Base-by-base conservation (phyloP, 2,329 filamentous ascomycete genomes). In the Aulographum hederae region DNA sequence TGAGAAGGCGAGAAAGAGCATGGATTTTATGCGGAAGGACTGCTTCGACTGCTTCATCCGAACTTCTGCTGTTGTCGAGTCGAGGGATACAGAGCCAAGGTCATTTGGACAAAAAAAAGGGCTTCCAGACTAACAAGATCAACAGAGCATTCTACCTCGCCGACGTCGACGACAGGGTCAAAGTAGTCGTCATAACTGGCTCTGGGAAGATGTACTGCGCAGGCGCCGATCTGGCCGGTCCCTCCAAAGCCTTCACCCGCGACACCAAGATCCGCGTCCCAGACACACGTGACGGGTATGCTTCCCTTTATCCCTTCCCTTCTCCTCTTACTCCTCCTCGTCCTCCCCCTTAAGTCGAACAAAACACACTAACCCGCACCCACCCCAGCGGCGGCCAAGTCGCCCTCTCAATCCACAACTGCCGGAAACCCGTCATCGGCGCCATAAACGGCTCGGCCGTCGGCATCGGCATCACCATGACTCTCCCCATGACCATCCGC, bases 401-500 rank as follows among this genome's bases (percentile, higher is more conserved):
- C 13, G 50, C 60, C 8, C 53, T 74, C 4, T 65, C 68, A 25
- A 65, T 73, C 40, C 58, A 66, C 45, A 52, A 56, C 28, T 73
- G 69, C 51, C 48, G 46, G 34, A 74, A 73, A 46, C 69, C 69
- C 31, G 61, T 67, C 27, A 56, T 73, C 35, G 65, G 58, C 0
- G 69, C 69, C 4, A 54, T 73, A 35, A 69, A 73, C 45, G 69
- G 69, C 13, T 57, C 58, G 28, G 67, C 67, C 14, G 69, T 72
- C 3, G 69, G 69, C 31, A 58, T 73, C 3, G 69, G 69, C 16
- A 65, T 73, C 40, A 73, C 69, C 23, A 68, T 72, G 62, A 68
- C 67, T 18, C 56, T 73, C 3, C 60, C 69, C 2, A 63, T 62
- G 32, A 59, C 57, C 30, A 57, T 37, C 20, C 28, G 21, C n/a